A percentile compares a stretch with the other conserved stretches of the same genome.
Evolutionary conservation across 768 basidiomycete species (phyloP).

Genomic region (Boletus sp.): DNA sequence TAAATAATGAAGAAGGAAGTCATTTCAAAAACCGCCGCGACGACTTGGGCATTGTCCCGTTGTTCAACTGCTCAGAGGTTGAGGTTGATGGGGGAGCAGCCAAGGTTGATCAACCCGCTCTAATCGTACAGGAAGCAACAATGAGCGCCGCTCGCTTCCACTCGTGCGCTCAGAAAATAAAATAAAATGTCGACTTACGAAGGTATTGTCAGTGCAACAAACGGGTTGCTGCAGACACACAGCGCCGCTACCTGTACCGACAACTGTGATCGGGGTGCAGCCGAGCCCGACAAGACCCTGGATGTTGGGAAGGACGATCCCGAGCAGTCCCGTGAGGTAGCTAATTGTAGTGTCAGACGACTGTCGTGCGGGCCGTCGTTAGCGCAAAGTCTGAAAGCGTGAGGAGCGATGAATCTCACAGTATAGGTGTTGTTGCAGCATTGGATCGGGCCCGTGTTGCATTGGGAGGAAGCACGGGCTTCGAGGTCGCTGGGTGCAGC

Average conservation of each 20-base stretch:
- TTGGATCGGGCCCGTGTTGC: neutral
- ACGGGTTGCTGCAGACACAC: constrained; percentile 1
- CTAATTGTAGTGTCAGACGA: neutral
- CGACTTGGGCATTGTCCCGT: too few relatives aligned
- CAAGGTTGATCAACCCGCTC: too few relatives aligned
- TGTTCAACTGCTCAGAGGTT: too few relatives aligned
- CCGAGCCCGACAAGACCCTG: neutral
- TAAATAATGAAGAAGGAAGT: too few relatives aligned
- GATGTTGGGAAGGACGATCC: neutral
- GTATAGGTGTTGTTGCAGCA: neutral
- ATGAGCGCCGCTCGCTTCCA: too few relatives aligned
- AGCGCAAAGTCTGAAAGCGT: neutral
- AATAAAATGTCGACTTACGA: neutral
- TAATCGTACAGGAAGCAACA: too few relatives aligned
- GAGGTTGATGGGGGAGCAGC: too few relatives aligned
- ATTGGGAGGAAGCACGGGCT: neutral
- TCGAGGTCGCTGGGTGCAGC: neutral
- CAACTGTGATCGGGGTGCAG: constrained; percentile 1
- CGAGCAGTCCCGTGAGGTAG: neutral
- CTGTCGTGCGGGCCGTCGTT: neutral
- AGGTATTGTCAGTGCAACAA: neutral
- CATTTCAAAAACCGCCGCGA: too few relatives aligned
- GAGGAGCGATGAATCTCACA: neutral
- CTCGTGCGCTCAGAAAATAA: neutral
- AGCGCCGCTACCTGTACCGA: neutral